Evolutionary conservation across 2,329 filamentous ascomycete species (phyloP), one percentile per base, ranked within the genome.

Genomic region (Botrytis medusae): DNA sequence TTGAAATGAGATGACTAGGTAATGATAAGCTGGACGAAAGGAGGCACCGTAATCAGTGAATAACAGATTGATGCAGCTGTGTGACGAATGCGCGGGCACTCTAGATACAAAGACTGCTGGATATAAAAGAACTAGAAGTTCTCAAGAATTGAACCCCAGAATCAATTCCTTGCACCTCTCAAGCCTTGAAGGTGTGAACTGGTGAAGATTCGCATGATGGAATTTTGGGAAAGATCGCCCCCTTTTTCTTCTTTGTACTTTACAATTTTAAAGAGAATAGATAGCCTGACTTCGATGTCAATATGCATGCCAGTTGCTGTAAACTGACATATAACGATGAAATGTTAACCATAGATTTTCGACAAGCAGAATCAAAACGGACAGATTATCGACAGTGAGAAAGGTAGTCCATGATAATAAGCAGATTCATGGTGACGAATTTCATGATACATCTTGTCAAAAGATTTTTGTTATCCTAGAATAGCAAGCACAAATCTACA

Each of bases 401-500:
- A 18, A 3, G n/a, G 51, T 18, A 29, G 10, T n/a, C 0, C 1
- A 6, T n/a, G 46, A 51, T 4, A 51, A 51, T 4, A 51, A 16
- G 46, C 46, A 25, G 9, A 12, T 51, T 14, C 5, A 51, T 51
- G 22, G 22, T 6, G 46, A n/a, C 4, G 1, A n/a, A 54, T 29
- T 7, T 54, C 0, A 25, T 25, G 0, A 51, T 51, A 14, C 25
- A 3, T 48, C 46, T 25, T 14, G 1, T 8, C 6, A n/a, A 7
- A 18, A 6, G 6, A 18, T 1, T 3, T 5, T 8, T 7, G 29
- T 4, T 3, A 29, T 54, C 1, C 5, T 8, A 29, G 14, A 29
- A 29, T 29, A 7, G 14, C 29, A 14, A 6, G 51, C 5, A 2
- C 5, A 7, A 6, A 54, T 54, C 9, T 6, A 16, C 12, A 10